phyloP scores from a whole-genome alignment of 148 eudicot genomes.

The Cornus florida region DNA sequence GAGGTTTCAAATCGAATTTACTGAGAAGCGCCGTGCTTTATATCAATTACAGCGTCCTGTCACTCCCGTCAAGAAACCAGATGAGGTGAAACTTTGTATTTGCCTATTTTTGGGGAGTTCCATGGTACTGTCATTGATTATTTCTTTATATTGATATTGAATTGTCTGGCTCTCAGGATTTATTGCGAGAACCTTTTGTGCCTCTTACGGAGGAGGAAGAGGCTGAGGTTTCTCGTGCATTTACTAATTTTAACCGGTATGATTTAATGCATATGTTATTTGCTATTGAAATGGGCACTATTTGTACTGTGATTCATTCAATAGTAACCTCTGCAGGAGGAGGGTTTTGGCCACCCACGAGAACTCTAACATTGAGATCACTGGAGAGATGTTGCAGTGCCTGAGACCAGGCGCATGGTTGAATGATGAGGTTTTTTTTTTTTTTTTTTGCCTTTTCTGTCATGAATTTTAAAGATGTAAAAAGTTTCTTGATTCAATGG shows the following conservation, averaged over 20 bases:
- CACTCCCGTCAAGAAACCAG: conserved; percentile 33
- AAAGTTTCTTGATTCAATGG: neutral
- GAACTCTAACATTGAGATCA: conserved; percentile 76
- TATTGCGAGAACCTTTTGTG: conserved; percentile 50
- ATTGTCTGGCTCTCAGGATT: conserved; percentile 34
- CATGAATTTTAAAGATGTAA: neutral
- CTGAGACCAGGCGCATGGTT: conserved; percentile 83
- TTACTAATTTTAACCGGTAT: conserved; percentile 57
- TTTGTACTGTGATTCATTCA: conserved; percentile 10
- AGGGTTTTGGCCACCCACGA: conserved; percentile 70
- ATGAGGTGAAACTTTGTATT: conserved; percentile 34
- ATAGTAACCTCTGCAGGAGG: conserved; percentile 42
- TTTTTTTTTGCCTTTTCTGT: neutral
- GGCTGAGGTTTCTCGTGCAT: conserved; percentile 50
- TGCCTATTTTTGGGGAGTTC: neutral
- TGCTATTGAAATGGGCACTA: neutral
- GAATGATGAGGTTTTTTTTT: conserved; percentile 74
- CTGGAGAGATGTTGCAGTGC: conserved; percentile 73
- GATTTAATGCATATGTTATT: conserved; percentile 11
- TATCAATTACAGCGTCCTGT: conserved; percentile 20
- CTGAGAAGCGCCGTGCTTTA: conserved; percentile 25
- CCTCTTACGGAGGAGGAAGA: conserved; percentile 71
- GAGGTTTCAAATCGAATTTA: conserved; percentile 36
- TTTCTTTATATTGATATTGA: conserved; percentile 10
- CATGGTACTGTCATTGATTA: neutral